These are phyloP conservation scores for Boeremia lycopersici DNA, from an alignment of 2,329 filamentous ascomycete genomes.

Conservation along the genomic window DNA sequence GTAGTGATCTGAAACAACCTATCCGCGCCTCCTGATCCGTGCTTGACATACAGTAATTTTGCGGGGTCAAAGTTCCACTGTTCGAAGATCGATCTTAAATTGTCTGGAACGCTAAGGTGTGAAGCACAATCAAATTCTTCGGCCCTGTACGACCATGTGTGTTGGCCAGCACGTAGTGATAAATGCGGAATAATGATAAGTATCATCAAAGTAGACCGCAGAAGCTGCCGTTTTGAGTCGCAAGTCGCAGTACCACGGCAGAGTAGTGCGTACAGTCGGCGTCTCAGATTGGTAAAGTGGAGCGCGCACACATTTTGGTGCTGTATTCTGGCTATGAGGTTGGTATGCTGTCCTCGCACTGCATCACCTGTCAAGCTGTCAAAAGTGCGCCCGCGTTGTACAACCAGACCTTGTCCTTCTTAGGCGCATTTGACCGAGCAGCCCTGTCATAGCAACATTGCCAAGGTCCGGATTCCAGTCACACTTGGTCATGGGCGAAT, in stretches of 20 bases:
- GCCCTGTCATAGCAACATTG: conserved; percentile 3
- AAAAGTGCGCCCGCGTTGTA: conserved; percentile 17
- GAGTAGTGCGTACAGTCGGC: neutral
- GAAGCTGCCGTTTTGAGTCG: neutral
- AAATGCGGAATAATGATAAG: neutral
- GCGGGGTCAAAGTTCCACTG: too few species aligned
- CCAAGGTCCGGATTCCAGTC: neutral
- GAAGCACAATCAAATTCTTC: too few species aligned
- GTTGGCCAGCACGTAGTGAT: conserved; percentile 3
- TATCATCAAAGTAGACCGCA: neutral
- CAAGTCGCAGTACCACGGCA: neutral
- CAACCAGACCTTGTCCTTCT: conserved; percentile 1
- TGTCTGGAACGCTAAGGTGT: too few species aligned
- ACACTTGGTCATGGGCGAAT: neutral
- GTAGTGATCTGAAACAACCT: too few species aligned
- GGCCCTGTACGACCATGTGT: conserved; percentile 3
- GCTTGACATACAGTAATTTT: too few species aligned
- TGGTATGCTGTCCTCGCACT: conserved; percentile 20
- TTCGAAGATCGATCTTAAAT: too few species aligned
- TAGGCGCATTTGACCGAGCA: conserved; percentile 21
- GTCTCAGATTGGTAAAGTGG: neutral
- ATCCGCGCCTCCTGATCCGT: too few species aligned
- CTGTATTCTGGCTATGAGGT: neutral
- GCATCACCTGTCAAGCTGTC: conserved; percentile 35
- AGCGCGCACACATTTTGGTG: neutral